Conservation (phyloP, 768 basidiomycete genomes). For the Termitomyces sp. region DNA sequence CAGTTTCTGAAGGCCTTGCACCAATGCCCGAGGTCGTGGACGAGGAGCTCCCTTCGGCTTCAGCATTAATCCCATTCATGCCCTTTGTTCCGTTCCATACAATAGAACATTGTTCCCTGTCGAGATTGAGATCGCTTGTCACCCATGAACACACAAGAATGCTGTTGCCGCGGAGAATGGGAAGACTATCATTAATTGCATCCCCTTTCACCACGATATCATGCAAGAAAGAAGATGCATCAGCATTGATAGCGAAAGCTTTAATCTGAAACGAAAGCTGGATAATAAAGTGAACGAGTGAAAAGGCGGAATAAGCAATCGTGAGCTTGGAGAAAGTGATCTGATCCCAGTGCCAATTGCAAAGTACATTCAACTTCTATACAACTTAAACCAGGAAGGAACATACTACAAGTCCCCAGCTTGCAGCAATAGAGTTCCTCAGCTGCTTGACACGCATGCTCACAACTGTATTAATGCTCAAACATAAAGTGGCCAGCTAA, state of each 20-base stretch:
- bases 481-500: not conserved
- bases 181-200: conserved; percentile 42
- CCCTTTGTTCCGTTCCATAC: conserved; percentile 45
- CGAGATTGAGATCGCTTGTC: conserved; percentile 34
- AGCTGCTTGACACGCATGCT: conserved; percentile 23
- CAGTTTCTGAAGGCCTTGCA: not conserved
- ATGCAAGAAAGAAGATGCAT: conserved; percentile 48
- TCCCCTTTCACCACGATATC: conserved; percentile 46
- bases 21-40: not conserved
- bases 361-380: not conserved
- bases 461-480: not conserved
- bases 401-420: conserved; percentile 46
- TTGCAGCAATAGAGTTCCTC: conserved; percentile 29
- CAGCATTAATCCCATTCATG: not conserved
- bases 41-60: not conserved
- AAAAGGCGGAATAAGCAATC: conserved; percentile 60
- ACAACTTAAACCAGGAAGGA: not conserved
- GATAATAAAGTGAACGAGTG: conserved; percentile 57
- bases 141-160: conserved; percentile 56
- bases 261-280: conserved; percentile 66
- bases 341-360: conserved; percentile 65
- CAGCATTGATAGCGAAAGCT: conserved; percentile 59
- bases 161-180: conserved; percentile 39
- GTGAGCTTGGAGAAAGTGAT: conserved; percentile 66
- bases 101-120: conserved; percentile 36